Percentiles rank a stretch among this genome's conserved stretches.
phyloP scores from a whole-genome alignment of 208 protist genomes.

The Spongospora subterranea region DNA sequence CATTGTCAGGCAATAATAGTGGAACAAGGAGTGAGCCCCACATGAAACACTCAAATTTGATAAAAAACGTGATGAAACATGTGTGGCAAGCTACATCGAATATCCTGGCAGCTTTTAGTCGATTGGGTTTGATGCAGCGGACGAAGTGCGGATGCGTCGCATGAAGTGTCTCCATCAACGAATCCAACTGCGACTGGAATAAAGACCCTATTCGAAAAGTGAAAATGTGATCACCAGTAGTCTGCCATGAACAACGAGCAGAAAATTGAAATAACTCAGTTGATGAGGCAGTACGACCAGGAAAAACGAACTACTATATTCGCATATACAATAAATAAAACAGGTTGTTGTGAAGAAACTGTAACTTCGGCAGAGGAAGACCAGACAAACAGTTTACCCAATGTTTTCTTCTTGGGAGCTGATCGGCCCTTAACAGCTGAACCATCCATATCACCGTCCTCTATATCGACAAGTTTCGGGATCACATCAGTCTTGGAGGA shows the following conservation, averaged over 20 bases:
- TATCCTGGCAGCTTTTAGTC: constrained; percentile 60
- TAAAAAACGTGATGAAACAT: not conserved
- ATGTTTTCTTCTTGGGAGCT: not conserved
- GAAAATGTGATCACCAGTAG: too few species aligned
- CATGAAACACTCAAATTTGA: too few species aligned
- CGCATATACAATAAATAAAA: too few species aligned
- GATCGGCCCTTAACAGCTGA: not conserved
- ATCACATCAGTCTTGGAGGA: not conserved
- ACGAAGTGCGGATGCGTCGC: constrained; percentile 69
- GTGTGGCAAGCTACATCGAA: constrained; percentile 54
- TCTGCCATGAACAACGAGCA: too few species aligned
- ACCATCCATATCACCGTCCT: not conserved
- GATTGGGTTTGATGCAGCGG: constrained; percentile 84
- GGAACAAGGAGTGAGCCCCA: too few species aligned
- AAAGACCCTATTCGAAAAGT: not conserved
- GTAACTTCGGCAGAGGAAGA: too few species aligned
- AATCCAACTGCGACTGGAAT: constrained; percentile 58
- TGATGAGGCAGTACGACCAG: too few species aligned
- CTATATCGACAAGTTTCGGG: not conserved
- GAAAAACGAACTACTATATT: too few species aligned
- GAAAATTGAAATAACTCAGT: too few species aligned
- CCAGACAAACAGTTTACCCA: not conserved
- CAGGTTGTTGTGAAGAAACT: too few species aligned
- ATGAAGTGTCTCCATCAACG: constrained; percentile 65
- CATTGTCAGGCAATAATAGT: too few species aligned